phyloP scores from a whole-genome alignment of 257 asterid genomes.

The Paulownia fortunei region DNA sequence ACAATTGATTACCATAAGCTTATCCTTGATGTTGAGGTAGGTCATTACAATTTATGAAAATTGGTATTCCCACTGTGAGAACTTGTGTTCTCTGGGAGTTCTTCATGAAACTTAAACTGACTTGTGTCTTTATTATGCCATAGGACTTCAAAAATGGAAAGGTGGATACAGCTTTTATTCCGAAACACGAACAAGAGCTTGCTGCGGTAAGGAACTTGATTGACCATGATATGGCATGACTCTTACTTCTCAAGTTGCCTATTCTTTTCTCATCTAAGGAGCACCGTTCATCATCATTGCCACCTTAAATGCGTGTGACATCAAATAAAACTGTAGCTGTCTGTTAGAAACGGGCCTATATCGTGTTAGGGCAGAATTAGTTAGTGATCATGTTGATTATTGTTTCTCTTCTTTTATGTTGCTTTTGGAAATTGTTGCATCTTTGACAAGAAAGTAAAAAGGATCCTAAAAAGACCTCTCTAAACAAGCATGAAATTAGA shows the following conservation, averaged over 20 bases:
- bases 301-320: background rate
- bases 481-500: background rate
- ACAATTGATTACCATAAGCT: constrained; percentile 98
- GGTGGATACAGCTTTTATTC: constrained; percentile 97
- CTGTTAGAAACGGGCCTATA: background rate
- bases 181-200: constrained; percentile 95
- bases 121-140: constrained; percentile 19
- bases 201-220: constrained; percentile 74
- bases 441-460: background rate
- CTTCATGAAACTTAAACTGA: background rate
- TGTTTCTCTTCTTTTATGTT: background rate
- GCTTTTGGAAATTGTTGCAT: background rate
- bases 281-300: background rate
- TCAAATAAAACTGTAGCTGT: background rate
- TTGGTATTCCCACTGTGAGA: background rate
- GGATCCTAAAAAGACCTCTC: background rate
- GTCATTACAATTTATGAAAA: constrained; percentile 25
- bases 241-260: background rate
- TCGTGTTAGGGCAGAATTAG: background rate
- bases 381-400: background rate
- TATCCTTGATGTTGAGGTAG: constrained; percentile 92
- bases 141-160: constrained; percentile 94
- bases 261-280: background rate
- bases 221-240: background rate
- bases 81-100: background rate